Conservation (phyloP, 2,329 filamentous ascomycete species). For the Clonostachys solani region DNA sequence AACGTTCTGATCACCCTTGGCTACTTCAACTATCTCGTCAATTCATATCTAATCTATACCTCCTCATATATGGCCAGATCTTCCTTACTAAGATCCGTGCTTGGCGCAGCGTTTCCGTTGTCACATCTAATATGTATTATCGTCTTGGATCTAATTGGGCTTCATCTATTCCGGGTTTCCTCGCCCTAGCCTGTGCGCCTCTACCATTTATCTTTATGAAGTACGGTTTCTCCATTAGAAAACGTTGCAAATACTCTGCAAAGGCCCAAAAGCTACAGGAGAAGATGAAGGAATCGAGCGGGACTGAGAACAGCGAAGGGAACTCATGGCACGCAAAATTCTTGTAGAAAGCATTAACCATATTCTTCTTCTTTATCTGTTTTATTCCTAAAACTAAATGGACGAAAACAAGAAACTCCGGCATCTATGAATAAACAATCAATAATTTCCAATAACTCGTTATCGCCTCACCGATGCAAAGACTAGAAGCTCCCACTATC, state of each 20-base stretch:
- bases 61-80: slow-evolving; percentile 66
- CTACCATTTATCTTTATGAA: slow-evolving; percentile 58
- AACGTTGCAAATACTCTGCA: slow-evolving; percentile 49
- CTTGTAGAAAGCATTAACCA: no score
- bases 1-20: slow-evolving; percentile 56
- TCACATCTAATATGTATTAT: slow-evolving; percentile 48
- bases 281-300: no score
- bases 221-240: slow-evolving; percentile 47
- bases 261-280: no score
- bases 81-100: slow-evolving; percentile 60
- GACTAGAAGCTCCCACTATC: no score
- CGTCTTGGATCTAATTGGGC: slow-evolving; percentile 67
- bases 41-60: slow-evolving; percentile 64
- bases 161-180: slow-evolving; percentile 61
- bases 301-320: no score
- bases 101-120: slow-evolving; percentile 63
- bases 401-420: no score
- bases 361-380: no score
- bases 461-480: no score
- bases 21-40: slow-evolving; percentile 58
- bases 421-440: no score
- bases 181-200: slow-evolving; percentile 55
- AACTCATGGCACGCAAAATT: no score
- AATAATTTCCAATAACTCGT: no score
- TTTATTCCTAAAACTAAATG: no score